A percentile compares a stretch with the other conserved stretches of the same genome.
Conservation (phyloP, 306 rosid species). For the Vigna unguiculata region DNA sequence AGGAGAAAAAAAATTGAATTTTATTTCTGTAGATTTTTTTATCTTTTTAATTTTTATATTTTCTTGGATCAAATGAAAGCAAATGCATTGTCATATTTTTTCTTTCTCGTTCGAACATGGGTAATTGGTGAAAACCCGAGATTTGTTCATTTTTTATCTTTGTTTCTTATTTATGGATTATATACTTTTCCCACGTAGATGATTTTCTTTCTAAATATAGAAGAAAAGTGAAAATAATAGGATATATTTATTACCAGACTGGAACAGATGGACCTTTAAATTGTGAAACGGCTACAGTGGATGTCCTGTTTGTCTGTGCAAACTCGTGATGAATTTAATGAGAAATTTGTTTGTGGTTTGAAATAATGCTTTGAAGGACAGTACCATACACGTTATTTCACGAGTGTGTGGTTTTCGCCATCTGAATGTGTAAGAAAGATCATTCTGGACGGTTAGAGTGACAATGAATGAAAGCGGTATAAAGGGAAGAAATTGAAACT, state of each 20-base stretch:
- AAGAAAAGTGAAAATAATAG: neutral
- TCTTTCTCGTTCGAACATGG: neutral
- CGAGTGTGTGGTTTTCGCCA: neutral
- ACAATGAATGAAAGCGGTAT: neutral
- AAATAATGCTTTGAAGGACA: neutral
- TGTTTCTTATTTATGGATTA: too few relatives aligned
- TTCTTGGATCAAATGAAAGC: neutral
- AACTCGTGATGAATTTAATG: constrained; percentile 21
- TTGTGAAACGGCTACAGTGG: neutral
- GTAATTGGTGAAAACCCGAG: neutral
- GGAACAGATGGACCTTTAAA: neutral
- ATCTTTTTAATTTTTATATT: neutral
- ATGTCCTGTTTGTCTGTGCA: neutral
- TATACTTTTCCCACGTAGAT: neutral
- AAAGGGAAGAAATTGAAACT: constrained; percentile 27
- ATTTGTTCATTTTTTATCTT: too few relatives aligned
- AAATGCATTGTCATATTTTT: neutral
- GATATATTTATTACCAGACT: neutral
- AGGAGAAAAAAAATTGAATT: neutral
- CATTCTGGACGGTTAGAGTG: constrained; percentile 17
- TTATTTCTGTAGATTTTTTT: neutral
- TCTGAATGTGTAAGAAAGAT: neutral
- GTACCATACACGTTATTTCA: neutral
- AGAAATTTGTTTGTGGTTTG: neutral
- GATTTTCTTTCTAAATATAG: neutral